Evolutionary conservation across 139 green algal species (phyloP), one percentile per base, ranked within the genome.

Genomic region (Chlorella sp.): DNA sequence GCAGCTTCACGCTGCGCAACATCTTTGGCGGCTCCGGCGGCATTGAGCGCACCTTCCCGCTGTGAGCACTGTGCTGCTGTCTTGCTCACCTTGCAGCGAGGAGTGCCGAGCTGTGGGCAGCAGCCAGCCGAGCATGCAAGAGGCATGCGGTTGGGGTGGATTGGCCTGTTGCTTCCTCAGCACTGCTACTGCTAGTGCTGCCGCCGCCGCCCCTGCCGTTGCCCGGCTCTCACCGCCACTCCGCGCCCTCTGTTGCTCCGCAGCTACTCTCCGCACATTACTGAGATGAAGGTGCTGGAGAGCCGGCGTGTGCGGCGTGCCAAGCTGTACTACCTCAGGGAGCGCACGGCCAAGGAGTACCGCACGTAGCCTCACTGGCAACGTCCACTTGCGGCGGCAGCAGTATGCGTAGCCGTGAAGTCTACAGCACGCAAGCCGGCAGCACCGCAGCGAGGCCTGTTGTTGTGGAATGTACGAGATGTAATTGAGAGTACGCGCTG

Each of bases 291-390:
- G 69, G 85, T 94, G 67, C 16, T 93, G 5, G 63, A 85, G n/a
- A 44, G 71, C 28, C 83, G 64, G 25, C 69, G 70, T 34, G 86
- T 88, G 25, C 80, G 91, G 32, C 81, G 91, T 0, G 87, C 91
- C 28, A 94, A 94, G 88, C 87, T 94, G 26, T 94, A 91, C 69
- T 94, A 93, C 75, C 72, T 94, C 0, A 75, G 89, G 1, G 63
- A 74, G 16, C 78, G 78, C 28, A 74, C n/a, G 2, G 78, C 88
- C n/a, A 87, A 85, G 56, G 91, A 90, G 65, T 91, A 88, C 38
- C 80, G 87, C 26, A 80, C 47, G n/a, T 81, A n/a, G 60, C 60
- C 16, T 32, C 20, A 67, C 20, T 67, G 60, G 26, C 44, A 64
- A 21, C 60, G 16, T 67, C 20, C 1, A 30, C 4, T 34, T 36